A percentile compares a stretch with the other conserved stretches of the same genome.
These are phyloP conservation scores for Amaranthus tricolor DNA, from an alignment of 179 eudicot species.

Conservation along the genomic window DNA sequence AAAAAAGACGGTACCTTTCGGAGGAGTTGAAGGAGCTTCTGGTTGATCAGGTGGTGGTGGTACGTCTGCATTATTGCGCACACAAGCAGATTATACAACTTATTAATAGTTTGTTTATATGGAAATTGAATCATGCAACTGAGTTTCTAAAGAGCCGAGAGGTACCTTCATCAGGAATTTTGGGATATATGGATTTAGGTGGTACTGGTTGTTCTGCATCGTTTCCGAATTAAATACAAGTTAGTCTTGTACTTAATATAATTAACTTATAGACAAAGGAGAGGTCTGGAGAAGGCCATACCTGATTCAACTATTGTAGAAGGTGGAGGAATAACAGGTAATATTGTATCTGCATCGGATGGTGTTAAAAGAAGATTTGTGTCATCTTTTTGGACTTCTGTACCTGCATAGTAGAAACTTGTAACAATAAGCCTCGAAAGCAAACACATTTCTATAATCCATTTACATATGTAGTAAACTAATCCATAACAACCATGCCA, in stretches of 20 bases:
- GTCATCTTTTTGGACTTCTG: neutral
- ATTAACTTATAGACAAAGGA: neutral
- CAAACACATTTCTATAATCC: too few relatives aligned
- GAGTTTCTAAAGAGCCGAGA: neutral
- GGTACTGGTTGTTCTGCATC: slow-evolving; percentile 4
- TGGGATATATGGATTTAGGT: neutral
- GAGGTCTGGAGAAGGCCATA: slow-evolving; percentile 1
- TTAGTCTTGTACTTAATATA: neutral
- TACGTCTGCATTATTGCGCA: slow-evolving; percentile 5
- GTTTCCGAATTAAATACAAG: neutral
- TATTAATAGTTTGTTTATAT: neutral
- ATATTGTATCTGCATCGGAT: neutral
- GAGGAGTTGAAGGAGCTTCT: slow-evolving; percentile 5
- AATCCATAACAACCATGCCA: too few relatives aligned
- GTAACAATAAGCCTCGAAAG: neutral
- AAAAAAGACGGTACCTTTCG: slow-evolving; percentile 4
- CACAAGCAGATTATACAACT: neutral
- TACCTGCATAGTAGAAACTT: neutral
- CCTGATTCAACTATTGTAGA: slow-evolving; percentile 12
- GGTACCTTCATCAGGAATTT: slow-evolving; percentile 12
- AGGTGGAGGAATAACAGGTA: neutral
- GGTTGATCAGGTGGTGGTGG: slow-evolving; percentile 3
- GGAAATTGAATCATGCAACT: neutral
- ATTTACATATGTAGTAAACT: too few relatives aligned
- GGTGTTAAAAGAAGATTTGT: neutral